Percentiles rank a stretch among this genome's conserved stretches.
Conservation (phyloP, 352 stramenopile genomes). For the Pythium utonaiense region DNA sequence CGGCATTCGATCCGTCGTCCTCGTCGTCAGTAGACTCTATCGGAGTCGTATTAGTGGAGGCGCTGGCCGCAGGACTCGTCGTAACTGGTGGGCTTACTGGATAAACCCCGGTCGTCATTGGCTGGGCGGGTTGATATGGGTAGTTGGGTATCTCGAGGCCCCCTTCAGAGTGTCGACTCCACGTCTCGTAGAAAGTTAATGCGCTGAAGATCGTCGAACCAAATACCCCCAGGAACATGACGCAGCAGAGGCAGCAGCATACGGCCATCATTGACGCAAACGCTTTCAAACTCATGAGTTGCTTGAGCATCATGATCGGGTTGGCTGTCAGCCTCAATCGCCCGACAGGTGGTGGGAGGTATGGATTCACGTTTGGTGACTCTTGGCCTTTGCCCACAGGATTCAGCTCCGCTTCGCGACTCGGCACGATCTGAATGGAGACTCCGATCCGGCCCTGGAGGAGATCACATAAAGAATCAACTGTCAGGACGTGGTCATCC, state of each 20-base stretch:
- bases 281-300: constrained; percentile 62
- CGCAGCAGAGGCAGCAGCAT: constrained; percentile 55
- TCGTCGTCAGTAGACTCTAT: neutral
- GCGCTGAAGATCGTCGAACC: constrained; percentile 78
- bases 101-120: neutral
- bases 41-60: neutral
- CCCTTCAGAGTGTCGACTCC: neutral
- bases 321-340: constrained; percentile 82
- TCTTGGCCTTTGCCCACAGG: constrained; percentile 76
- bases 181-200: constrained; percentile 57
- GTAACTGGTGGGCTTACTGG: neutral
- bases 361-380: constrained; percentile 89
- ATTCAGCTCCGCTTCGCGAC: constrained; percentile 70
- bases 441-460: constrained; percentile 50
- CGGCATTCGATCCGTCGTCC: neutral
- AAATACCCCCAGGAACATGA: constrained; percentile 63
- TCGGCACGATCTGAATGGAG: constrained; percentile 79
- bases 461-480: neutral
- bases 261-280: constrained; percentile 45
- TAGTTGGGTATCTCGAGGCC: constrained; percentile 9
- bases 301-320: constrained; percentile 75
- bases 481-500: too few species aligned
- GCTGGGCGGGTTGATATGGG: constrained; percentile 5
- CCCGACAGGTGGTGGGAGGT: constrained; percentile 83
- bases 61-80: neutral